A percentile compares a stretch with the other conserved stretches of the same genome.
Evolutionary conservation across 139 green algal genomes (phyloP).

Genomic region (Micractinium conductrix): DNA sequence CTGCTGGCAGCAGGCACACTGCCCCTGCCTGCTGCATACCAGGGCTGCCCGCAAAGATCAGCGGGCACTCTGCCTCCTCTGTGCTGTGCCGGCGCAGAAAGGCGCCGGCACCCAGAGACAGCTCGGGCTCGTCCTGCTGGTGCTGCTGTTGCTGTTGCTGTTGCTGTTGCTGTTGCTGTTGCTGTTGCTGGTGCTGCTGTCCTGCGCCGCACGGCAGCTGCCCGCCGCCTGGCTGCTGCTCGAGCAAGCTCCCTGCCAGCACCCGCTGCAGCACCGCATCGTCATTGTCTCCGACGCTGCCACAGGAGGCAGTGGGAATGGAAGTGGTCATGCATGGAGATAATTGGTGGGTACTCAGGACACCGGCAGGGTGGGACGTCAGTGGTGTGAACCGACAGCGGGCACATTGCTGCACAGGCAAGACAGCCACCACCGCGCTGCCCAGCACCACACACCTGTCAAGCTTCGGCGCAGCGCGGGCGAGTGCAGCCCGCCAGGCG

Average conservation of each 20-base stretch:
- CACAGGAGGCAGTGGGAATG: neutral
- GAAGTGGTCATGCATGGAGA: neutral
- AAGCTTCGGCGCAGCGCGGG: neutral
- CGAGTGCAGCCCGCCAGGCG: neutral
- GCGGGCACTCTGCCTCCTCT: neutral
- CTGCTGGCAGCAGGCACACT: neutral
- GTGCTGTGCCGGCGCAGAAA: neutral
- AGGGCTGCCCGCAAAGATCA: neutral
- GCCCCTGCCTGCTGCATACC: neutral
- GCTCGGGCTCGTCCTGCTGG: no score
- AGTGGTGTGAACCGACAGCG: no score
- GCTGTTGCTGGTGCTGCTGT: neutral
- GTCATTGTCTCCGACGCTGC: neutral
- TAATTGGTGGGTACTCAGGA: neutral
- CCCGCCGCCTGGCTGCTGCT: no score
- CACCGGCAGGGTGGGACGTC: no score
- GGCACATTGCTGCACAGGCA: neutral
- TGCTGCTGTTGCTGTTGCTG: no score
- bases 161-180: neutral
- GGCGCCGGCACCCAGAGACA: no score
- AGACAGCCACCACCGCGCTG: no score
- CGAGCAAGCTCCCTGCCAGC: constrained; percentile 20
- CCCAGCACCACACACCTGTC: no score
- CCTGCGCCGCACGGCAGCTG: no score
- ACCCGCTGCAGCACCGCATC: constrained; percentile 16